Evolutionary conservation across 2,329 filamentous ascomycete genomes (phyloP), one percentile per base, ranked within the genome.

Genomic region (Fonsecaea erecta): DNA sequence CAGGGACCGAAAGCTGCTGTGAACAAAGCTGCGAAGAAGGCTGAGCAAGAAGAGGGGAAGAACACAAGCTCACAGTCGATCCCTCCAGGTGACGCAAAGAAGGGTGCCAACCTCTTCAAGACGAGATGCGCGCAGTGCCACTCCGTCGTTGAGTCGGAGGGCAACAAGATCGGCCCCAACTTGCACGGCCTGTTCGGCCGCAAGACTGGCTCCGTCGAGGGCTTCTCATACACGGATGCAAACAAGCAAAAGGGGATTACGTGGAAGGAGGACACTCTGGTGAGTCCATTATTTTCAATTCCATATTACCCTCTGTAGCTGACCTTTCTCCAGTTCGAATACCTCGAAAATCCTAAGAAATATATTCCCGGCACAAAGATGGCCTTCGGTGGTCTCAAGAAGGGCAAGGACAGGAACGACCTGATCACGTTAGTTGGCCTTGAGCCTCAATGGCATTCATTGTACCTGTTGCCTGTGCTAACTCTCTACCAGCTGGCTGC

Each of bases 321-420:
- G 43, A 48, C 43, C 8, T 37, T 26, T 32, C 18, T 71, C 55
- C 75, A 93, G 91, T 98, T 97, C 84, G 87, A 89, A 73, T 99
- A 99, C 89, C 93, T 99, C 77, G 95, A 99, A 88, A 98, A 98
- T 90, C 95, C 95, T 84, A 99, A 99, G 90, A 98, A 98, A 88
- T 99, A 93, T 89, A 97, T 99, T 73, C 95, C 95, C 74, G 95
- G 95, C 75, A 99, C 95, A 85, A 99, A 98, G 92, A 99, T 99
- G 95, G 95, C 95, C 76, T 99, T 98, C 80, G 95, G 95, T 84
- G 95, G 95, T 82, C 88, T 99, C 79, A 99, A 99, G 93, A 99
- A 99, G 92, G 88, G 88, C 79, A 98, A 98, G 91, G 95, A 98
- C 86, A 88, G 95, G 81, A 97, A 98, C 82, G 94, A 99, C 83